These are phyloP conservation scores for Berberis vulgaris DNA, from an alignment of 164 flowering plant genomes.

Conservation along the genomic window DNA sequence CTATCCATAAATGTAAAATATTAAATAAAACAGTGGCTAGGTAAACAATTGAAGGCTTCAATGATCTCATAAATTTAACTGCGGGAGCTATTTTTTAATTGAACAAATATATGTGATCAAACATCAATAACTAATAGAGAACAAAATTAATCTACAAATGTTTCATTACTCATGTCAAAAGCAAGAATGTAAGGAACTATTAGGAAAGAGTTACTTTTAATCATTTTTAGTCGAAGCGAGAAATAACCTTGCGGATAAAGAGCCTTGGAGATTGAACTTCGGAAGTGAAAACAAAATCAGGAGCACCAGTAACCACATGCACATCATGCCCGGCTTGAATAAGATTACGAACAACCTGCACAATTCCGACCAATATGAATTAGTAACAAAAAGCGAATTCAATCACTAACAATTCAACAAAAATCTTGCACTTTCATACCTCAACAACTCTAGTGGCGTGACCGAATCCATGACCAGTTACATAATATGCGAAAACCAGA, in stretches of 20 bases:
- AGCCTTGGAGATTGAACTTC: conserved; percentile 79
- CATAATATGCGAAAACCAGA: conserved; percentile 85
- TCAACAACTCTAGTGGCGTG: conserved; percentile 99
- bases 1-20: conserved; percentile 19
- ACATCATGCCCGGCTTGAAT: conserved; percentile 86
- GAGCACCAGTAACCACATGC: conserved; percentile 91
- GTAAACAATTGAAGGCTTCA: too few species aligned
- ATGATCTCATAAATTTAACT: too few species aligned
- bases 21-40: too few species aligned
- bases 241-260: conserved; percentile 73
- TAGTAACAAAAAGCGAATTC: neutral
- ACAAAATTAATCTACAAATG: too few species aligned
- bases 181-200: too few species aligned
- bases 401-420: neutral
- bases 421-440: conserved; percentile 26
- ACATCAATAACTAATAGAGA: too few species aligned
- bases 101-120: too few species aligned
- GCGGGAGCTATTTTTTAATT: too few species aligned
- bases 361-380: neutral
- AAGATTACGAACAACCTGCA: conserved; percentile 78
- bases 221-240: too few species aligned
- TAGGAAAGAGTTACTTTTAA: too few species aligned
- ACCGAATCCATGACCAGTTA: conserved; percentile 98
- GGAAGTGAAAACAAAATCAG: conserved; percentile 82
- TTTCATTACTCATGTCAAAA: too few species aligned